These are phyloP conservation scores for Trypanosoma lewisi DNA, from an alignment of 208 protist genomes.

Conservation along the genomic window DNA sequence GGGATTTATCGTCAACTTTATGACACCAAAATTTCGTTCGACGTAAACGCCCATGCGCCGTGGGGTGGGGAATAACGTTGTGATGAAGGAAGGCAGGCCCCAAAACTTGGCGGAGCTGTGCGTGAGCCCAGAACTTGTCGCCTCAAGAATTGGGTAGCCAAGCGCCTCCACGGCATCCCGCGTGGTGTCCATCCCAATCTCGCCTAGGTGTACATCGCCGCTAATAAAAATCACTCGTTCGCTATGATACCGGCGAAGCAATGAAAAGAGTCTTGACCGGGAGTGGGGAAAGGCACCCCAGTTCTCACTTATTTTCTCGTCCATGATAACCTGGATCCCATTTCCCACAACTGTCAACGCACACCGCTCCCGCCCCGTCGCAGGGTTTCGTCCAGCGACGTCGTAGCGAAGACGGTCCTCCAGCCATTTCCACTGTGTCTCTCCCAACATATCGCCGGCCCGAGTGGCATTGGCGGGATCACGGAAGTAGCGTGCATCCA, in stretches of 20 bases:
- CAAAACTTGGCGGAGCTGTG: conserved; percentile 61
- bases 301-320: conserved; percentile 73
- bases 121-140: conserved; percentile 79
- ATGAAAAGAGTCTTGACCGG: conserved; percentile 49
- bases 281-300: conserved; percentile 68
- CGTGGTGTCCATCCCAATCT: conserved; percentile 64
- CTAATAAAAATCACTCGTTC: conserved; percentile 77
- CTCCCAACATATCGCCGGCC: conserved; percentile 77
- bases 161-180: conserved; percentile 34
- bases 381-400: conserved; percentile 18
- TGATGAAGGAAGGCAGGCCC: conserved; percentile 39
- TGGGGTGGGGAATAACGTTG: conserved; percentile 38
- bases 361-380: conserved; percentile 27
- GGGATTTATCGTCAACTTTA: conserved; percentile 39
- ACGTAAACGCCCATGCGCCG: conserved; percentile 61
- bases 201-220: conserved; percentile 85
- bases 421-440: conserved; percentile 80
- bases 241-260: conserved; percentile 38
- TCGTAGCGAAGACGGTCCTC: conserved; percentile 45
- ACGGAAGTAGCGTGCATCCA: conserved; percentile 83
- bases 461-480: conserved; percentile 46
- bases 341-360: conserved; percentile 67
- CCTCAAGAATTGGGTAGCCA: conserved; percentile 73
- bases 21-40: conserved; percentile 66
- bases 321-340: conserved; percentile 76